A percentile compares a stretch with the other conserved stretches of the same genome.
Evolutionary conservation across 768 basidiomycete species (phyloP).

Genomic region (Rhodotorula graminis): DNA sequence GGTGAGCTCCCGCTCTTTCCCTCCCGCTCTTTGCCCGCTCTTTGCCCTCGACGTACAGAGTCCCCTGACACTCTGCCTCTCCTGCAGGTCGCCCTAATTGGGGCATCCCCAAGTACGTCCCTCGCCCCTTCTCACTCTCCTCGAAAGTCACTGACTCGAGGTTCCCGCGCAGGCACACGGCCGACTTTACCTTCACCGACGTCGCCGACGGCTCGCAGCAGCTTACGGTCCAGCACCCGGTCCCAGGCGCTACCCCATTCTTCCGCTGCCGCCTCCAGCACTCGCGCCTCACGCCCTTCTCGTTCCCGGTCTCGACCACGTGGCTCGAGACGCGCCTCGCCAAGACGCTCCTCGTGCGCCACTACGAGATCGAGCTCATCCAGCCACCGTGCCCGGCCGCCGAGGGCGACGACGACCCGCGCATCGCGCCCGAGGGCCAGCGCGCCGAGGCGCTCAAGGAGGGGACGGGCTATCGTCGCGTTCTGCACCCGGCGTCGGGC

Average conservation of each 20-base stretch:
- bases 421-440: neutral
- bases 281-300: slow-evolving; percentile 20
- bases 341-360: neutral
- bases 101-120: slow-evolving; percentile 24
- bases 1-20: neutral
- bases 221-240: slow-evolving; percentile 12
- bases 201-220: neutral
- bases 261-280: slow-evolving; percentile 21
- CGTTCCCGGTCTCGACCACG: slow-evolving; percentile 12
- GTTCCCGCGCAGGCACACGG: slow-evolving; percentile 2
- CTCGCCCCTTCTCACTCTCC: too few species aligned
- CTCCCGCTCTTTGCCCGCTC: too few species aligned
- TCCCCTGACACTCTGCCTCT: too few species aligned
- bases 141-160: too few species aligned
- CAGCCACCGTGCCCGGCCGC: slow-evolving; percentile 13
- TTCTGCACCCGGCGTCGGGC: neutral
- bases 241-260: slow-evolving; percentile 5
- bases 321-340: slow-evolving; percentile 19
- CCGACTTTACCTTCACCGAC: slow-evolving; percentile 9
- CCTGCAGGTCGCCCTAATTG: slow-evolving; percentile 1
- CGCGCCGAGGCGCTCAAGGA: neutral
- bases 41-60: too few species aligned
- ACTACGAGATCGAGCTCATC: slow-evolving; percentile 2
- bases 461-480: neutral
- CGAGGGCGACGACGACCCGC: neutral